These are phyloP conservation scores for Entonaema liquescens DNA, from an alignment of 495 filamentous ascomycete species.

Conservation along the genomic window DNA sequence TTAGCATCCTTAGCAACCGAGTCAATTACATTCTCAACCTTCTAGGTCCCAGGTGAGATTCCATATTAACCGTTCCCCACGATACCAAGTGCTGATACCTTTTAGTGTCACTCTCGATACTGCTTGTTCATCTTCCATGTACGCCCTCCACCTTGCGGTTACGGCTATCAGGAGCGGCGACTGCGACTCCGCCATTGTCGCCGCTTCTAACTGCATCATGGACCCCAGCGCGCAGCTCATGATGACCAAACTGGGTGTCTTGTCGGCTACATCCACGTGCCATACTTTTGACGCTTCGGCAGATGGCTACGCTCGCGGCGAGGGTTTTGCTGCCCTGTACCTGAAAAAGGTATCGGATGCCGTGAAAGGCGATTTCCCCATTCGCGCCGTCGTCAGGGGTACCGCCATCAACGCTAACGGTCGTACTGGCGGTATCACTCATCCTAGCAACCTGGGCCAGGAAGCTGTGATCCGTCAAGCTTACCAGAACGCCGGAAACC, in stretches of 20 bases:
- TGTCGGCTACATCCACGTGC: slow-evolving; percentile 44
- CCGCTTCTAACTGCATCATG: slow-evolving; percentile 53
- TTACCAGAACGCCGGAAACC: slow-evolving; percentile 47
- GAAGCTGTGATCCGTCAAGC: slow-evolving; percentile 55
- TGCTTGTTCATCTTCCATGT: slow-evolving; percentile 66
- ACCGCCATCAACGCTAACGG: slow-evolving; percentile 64
- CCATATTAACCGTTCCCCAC: neutral
- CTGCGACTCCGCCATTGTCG: slow-evolving; percentile 57
- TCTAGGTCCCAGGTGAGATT: slow-evolving; percentile 48
- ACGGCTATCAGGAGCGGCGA: slow-evolving; percentile 60
- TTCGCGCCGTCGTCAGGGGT: slow-evolving; percentile 65
- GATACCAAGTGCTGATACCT: neutral
- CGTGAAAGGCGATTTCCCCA: slow-evolving; percentile 53
- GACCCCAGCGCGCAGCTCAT: slow-evolving; percentile 49
- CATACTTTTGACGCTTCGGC: slow-evolving; percentile 60
- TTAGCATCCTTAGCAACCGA: slow-evolving; percentile 62
- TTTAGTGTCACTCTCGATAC: slow-evolving; percentile 57
- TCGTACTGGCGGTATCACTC: slow-evolving; percentile 57
- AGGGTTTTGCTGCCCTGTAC: slow-evolving; percentile 60
- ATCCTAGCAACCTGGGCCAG: slow-evolving; percentile 59
- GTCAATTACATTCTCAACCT: slow-evolving; percentile 68
- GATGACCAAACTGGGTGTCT: slow-evolving; percentile 25
- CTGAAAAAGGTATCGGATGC: slow-evolving; percentile 66
- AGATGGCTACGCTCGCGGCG: slow-evolving; percentile 71
- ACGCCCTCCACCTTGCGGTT: slow-evolving; percentile 62